A percentile compares a stretch with the other conserved stretches of the same genome.
phyloP scores from a whole-genome alignment of 2,329 filamentous ascomycete genomes.

The Cyclaneusma minus region DNA sequence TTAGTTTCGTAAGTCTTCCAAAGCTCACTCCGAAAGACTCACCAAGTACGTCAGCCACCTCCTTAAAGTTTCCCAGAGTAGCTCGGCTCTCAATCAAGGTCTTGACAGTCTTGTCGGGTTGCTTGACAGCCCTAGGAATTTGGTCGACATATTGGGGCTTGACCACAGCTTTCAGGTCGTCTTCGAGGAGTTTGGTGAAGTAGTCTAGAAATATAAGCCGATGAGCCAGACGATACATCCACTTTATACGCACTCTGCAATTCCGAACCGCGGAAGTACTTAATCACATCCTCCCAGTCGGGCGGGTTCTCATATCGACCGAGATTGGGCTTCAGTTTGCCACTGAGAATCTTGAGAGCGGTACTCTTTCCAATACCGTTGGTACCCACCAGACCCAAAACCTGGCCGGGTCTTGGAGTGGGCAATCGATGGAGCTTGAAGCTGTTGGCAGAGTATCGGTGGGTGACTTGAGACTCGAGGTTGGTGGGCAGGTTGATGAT shows the following conservation, averaged over 20 bases:
- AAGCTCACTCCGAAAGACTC: too few relatives aligned
- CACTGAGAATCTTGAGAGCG: conserved; percentile 95
- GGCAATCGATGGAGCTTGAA: conserved; percentile 98
- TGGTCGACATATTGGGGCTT: conserved; percentile 98
- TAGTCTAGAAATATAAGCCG: conserved; percentile 48
- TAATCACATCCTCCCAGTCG: conserved; percentile 98
- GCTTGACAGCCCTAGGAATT: conserved; percentile 83
- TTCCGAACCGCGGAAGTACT: conserved; percentile 95
- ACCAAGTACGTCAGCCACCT: conserved; percentile 69
- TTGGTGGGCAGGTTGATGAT: conserved; percentile 99
- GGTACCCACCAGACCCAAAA: conserved; percentile 90
- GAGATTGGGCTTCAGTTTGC: conserved; percentile 96
- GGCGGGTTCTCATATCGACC: conserved; percentile 91
- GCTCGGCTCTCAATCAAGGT: conserved; percentile 61
- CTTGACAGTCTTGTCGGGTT: conserved; percentile 64
- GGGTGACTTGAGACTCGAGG: conserved; percentile 93
- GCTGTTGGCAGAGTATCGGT: conserved; percentile 97
- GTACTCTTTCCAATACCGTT: conserved; percentile 99
- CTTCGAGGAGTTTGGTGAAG: conserved; percentile 95
- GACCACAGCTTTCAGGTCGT: conserved; percentile 92
- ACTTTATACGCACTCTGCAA: conserved; percentile 59
- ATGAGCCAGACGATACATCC: background rate
- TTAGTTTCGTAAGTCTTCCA: conserved; percentile 2
- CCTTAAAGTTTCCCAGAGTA: conserved; percentile 64
- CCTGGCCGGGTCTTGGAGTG: conserved; percentile 88